Evolutionary conservation across 1,139 yeast genomes (phyloP).

Genomic region (Yamadazyma friedrichii): DNA sequence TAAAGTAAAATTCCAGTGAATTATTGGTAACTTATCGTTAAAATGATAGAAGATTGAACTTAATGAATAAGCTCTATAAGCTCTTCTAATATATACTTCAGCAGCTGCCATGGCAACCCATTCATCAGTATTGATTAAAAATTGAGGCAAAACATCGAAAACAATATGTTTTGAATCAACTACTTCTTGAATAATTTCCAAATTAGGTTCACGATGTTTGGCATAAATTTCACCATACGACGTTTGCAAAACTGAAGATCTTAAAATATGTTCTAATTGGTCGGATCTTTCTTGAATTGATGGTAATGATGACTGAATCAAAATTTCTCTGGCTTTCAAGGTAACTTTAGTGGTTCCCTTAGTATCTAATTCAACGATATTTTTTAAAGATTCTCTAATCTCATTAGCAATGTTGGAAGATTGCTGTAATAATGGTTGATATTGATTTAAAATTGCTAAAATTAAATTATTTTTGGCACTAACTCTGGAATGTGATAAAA

Average conservation of each 20-base stretch:
- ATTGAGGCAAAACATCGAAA: conserved; percentile 91
- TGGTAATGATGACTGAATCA: conserved; percentile 95
- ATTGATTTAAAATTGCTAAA: conserved; percentile 78
- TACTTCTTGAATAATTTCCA: conserved; percentile 80
- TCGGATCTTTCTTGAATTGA: conserved; percentile 95
- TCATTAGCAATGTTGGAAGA: conserved; percentile 66
- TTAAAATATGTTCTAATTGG: conserved; percentile 92
- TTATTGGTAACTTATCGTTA: conserved; percentile 62
- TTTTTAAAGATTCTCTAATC: conserved; percentile 69
- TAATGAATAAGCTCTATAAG: conserved; percentile 93
- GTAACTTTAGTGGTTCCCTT: conserved; percentile 92
- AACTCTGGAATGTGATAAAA: conserved; percentile 88
- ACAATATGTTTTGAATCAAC: conserved; percentile 96
- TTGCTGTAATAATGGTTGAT: conserved; percentile 72
- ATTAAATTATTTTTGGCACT: conserved; percentile 90
- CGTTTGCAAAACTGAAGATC: conserved; percentile 86
- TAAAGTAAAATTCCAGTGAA: conserved; percentile 89
- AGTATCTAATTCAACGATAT: conserved; percentile 82
- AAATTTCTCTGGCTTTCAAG: conserved; percentile 92
- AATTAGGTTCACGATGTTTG: conserved; percentile 78
- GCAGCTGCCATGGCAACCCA: conserved; percentile 95
- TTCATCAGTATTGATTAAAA: conserved; percentile 78
- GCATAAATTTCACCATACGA: conserved; percentile 81
- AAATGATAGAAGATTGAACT: conserved; percentile 68
- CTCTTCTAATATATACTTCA: conserved; percentile 93